Percentiles rank a stretch among this genome's conserved stretches.
These are phyloP conservation scores for Mortierella polycephala DNA, from an alignment of 371 early-diverging fungal species.

Conservation along the genomic window DNA sequence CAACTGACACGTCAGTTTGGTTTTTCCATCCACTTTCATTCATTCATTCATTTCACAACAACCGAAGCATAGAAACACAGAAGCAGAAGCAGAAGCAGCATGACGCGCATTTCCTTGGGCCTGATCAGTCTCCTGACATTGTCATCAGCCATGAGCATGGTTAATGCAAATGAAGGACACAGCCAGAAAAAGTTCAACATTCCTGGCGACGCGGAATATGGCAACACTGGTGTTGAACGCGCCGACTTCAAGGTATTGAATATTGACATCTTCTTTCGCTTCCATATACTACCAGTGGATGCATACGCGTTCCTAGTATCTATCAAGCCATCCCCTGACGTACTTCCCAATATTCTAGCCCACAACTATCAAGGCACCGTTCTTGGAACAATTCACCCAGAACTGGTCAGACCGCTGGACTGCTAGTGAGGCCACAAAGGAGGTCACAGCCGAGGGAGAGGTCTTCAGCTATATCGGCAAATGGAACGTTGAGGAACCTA, in stretches of 20 bases:
- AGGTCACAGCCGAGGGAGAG: slow-evolving; percentile 55
- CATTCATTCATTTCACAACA: background rate
- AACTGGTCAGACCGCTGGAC: slow-evolving; percentile 73
- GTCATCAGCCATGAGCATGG: slow-evolving; percentile 51
- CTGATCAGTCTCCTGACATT: slow-evolving; percentile 52
- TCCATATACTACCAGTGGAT: slow-evolving; percentile 1
- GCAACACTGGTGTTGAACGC: slow-evolving; percentile 1
- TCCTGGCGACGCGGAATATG: slow-evolving; percentile 38
- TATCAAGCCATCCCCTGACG: background rate
- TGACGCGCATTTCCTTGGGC: slow-evolving; percentile 47
- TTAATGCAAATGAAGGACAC: slow-evolving; percentile 36
- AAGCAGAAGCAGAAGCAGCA: background rate
- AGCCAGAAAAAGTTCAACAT: slow-evolving; percentile 36
- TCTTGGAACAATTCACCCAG: slow-evolving; percentile 80
- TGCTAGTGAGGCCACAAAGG: slow-evolving; percentile 73
- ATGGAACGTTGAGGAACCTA: slow-evolving; percentile 79
- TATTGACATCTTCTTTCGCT: background rate
- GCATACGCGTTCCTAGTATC: slow-evolving; percentile 2
- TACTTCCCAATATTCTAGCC: slow-evolving; percentile 21
- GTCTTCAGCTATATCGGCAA: slow-evolving; percentile 76
- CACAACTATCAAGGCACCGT: slow-evolving; percentile 60
- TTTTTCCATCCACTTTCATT: slow-evolving; percentile 5
- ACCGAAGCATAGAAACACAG: background rate
- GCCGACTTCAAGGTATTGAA: slow-evolving; percentile 41
- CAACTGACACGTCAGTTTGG: background rate